These are phyloP conservation scores for Rhamnella rubrinervis DNA, from an alignment of 331 rosid genomes.

Conservation along the genomic window DNA sequence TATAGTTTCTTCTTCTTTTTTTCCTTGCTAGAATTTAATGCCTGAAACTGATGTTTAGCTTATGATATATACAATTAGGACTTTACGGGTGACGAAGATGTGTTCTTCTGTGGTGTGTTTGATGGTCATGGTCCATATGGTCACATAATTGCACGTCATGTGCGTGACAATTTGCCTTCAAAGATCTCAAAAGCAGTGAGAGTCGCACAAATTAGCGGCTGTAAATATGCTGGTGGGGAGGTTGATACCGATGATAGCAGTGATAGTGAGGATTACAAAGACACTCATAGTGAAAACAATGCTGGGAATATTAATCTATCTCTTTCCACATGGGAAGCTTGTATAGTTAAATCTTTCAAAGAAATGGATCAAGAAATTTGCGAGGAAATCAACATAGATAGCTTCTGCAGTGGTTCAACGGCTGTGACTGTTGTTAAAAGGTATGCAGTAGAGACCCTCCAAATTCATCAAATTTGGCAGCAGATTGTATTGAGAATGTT, in stretches of 20 bases:
- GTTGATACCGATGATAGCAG: constrained; percentile 2
- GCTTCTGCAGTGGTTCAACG: constrained; percentile 87
- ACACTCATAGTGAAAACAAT: not conserved
- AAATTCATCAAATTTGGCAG: not conserved
- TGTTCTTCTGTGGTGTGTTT: constrained; percentile 80
- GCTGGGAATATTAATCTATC: constrained; percentile 16
- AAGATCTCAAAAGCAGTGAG: constrained; percentile 63
- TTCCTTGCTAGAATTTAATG: not conserved
- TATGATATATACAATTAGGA: constrained; percentile 35
- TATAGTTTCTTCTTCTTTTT: too few relatives aligned
- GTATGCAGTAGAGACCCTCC: constrained; percentile 21
- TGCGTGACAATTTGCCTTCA: constrained; percentile 66
- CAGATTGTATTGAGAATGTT: not conserved
- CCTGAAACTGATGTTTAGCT: constrained; percentile 1
- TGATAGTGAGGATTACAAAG: not conserved
- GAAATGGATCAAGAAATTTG: constrained; percentile 67
- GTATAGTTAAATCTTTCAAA: constrained; percentile 53
- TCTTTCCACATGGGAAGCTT: constrained; percentile 72
- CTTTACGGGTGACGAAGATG: constrained; percentile 55
- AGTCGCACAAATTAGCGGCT: constrained; percentile 38
- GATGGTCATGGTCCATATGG: constrained; percentile 98
- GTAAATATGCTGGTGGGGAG: constrained; percentile 23
- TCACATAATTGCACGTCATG: constrained; percentile 62
- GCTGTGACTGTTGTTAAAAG: constrained; percentile 86
- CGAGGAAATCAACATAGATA: constrained; percentile 52